These are phyloP conservation scores for Ophiostoma pallidulum DNA, from an alignment of 2,329 filamentous ascomycete genomes.

Conservation along the genomic window DNA sequence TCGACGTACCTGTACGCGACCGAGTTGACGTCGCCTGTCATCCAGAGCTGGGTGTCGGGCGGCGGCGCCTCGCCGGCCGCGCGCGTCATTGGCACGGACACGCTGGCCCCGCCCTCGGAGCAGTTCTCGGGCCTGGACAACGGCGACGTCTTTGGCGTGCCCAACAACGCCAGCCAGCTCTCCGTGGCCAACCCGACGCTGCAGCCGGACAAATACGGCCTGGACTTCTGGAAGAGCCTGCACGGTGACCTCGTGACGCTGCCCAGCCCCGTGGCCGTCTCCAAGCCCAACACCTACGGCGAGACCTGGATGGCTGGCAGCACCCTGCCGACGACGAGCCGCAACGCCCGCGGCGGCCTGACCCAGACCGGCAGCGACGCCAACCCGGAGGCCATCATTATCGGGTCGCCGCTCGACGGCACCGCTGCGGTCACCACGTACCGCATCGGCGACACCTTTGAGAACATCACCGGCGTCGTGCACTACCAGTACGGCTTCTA, in stretches of 20 bases:
- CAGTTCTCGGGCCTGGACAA: conserved; percentile 53
- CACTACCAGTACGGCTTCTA: conserved; percentile 60
- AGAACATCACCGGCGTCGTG: conserved; percentile 60
- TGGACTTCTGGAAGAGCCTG: conserved; percentile 67
- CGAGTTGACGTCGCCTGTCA: conserved; percentile 42
- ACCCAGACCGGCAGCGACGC: conserved; percentile 54
- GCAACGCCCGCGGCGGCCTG: conserved; percentile 54
- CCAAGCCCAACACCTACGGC: conserved; percentile 53
- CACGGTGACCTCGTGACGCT: conserved; percentile 59
- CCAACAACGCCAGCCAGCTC: conserved; percentile 50
- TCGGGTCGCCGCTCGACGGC: conserved; percentile 57
- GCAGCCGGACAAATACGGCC: conserved; percentile 50
- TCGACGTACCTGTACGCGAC: conserved; percentile 53
- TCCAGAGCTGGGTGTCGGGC: conserved; percentile 2
- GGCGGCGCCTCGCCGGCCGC: conserved; percentile 25
- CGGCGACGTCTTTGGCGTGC: conserved; percentile 55
- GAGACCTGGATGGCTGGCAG: conserved; percentile 61
- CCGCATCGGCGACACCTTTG: conserved; percentile 55
- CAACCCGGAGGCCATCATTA: conserved; percentile 60
- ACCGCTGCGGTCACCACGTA: conserved; percentile 48
- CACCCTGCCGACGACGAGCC: conserved; percentile 53
- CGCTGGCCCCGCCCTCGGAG: conserved; percentile 47
- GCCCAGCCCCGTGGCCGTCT: conserved; percentile 44
- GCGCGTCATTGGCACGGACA: conserved; percentile 51
- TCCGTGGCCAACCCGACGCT: conserved; percentile 52